Base-by-base conservation (phyloP, 2,329 filamentous ascomycete genomes). In the Claviceps sp. region DNA sequence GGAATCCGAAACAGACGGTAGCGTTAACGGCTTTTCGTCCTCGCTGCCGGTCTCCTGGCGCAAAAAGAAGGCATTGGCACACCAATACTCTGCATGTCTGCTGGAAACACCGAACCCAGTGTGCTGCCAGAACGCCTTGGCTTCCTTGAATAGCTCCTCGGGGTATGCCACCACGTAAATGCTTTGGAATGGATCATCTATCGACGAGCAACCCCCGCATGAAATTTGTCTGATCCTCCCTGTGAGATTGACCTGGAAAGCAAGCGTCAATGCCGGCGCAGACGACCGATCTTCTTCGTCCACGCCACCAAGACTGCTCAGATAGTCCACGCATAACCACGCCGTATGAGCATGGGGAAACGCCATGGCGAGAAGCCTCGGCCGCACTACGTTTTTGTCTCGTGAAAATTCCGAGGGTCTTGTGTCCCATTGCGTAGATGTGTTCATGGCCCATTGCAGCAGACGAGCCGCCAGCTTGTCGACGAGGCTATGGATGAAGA, bases 101-200 rank as follows among this genome's bases (percentile, higher is more conserved):
- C 59, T 63, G n/a, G 62, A 63, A 34, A 64, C 52, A 6, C 62
- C 62, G 17, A 53, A 60, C 0, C 62, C 62, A 0, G 62, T 60
- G 47, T 65, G 61, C 17, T 62, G 60, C 62, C 61, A 65, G 34
- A 63, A 65, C 7, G 54, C 55, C 44, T 61, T 61, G n/a, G 58
- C 61, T 22, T 62, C 58, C 4, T 26, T 44, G 2, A 47, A 52
- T 11, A 62, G 20, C 2, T 45, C 22, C 1, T 45, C 20, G 1
- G 59, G 53, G 20, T 59, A 59, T 5, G 55, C 39, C 1, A 59
- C 55, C 1, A 48, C 47, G 22, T 51, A 64, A 1, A 63, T 23
- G 3, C 59, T 8, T 23, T 50, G 36, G 47, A 29, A 20, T 3
- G 14, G 5, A 26, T 26, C 39, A 2, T 29, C 1, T 8, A 23